Conservation (phyloP, 1,139 yeast genomes). For the Candida smagusa region DNA sequence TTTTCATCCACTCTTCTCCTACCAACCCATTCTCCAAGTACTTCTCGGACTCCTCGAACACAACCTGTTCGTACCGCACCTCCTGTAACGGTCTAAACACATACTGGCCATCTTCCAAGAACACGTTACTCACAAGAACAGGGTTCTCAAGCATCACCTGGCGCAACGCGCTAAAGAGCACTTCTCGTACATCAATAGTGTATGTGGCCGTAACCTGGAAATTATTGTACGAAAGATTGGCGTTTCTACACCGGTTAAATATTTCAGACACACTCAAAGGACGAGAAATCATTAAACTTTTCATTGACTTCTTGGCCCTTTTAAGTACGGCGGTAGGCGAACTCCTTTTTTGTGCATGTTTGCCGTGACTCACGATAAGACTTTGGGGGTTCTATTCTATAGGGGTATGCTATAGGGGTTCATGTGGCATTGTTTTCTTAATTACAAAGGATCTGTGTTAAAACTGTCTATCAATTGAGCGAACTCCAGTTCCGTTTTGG, state of each 20-base stretch:
- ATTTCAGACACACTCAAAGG: constrained; percentile 35
- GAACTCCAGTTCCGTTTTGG: too few species aligned
- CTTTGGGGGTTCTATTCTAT: too few species aligned
- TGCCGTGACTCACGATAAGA: too few species aligned
- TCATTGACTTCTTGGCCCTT: too few species aligned
- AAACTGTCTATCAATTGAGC: too few species aligned
- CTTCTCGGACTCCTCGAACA: constrained; percentile 9
- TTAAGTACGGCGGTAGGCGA: too few species aligned
- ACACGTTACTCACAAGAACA: constrained; percentile 31
- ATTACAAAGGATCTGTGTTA: too few species aligned
- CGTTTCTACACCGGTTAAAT: constrained; percentile 34
- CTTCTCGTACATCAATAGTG: constrained; percentile 14
- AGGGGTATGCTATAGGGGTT: too few species aligned
- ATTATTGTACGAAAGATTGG: constrained; percentile 25
- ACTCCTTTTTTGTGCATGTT: too few species aligned
- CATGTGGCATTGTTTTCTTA: too few species aligned
- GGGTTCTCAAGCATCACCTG: constrained; percentile 33
- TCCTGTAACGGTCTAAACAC: constrained; percentile 23
- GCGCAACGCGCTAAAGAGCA: constrained; percentile 28
- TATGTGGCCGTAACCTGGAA: constrained; percentile 38
- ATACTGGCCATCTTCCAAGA: constrained; percentile 12
- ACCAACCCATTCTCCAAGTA: constrained; percentile 17
- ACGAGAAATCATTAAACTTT: constrained; percentile 4
- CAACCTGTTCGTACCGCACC: constrained; percentile 24
- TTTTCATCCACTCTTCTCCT: constrained; percentile 28